Evolutionary conservation across 2,329 filamentous ascomycete genomes (phyloP).

Genomic region (Alternaria panax): DNA sequence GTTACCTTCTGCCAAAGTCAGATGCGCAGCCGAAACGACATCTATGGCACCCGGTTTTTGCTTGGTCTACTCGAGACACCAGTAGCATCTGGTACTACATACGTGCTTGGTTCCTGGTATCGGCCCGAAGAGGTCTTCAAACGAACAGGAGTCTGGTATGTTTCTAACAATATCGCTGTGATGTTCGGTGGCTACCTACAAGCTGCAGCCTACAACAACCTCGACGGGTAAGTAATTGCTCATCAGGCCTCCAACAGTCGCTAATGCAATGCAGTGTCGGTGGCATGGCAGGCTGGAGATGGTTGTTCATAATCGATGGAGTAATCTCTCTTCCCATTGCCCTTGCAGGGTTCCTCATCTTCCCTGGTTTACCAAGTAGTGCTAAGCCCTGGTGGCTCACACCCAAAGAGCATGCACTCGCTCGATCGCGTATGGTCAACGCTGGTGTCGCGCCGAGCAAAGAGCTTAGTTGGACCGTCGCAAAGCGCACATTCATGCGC

Average conservation of each 20-base stretch:
- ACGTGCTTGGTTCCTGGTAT: constrained; percentile 53
- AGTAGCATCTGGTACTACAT: constrained; percentile 48
- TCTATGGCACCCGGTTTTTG: constrained; percentile 52
- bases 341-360: constrained; percentile 62
- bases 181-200: constrained; percentile 67
- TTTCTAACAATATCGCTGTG: constrained; percentile 60
- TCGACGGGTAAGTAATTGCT: constrained; percentile 52
- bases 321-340: constrained; percentile 65
- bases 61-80: constrained; percentile 48
- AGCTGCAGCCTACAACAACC: constrained; percentile 61
- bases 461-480: constrained; percentile 54
- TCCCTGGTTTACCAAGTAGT: constrained; percentile 60
- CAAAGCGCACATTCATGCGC: constrained; percentile 56
- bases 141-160: constrained; percentile 63
- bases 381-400: constrained; percentile 60
- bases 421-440: constrained; percentile 38
- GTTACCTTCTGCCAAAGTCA: constrained; percentile 51
- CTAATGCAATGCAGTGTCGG: constrained; percentile 30
- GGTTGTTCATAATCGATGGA: constrained; percentile 66
- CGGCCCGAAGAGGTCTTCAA: constrained; percentile 59
- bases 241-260: neutral
- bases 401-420: constrained; percentile 42
- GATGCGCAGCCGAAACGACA: constrained; percentile 48
- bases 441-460: constrained; percentile 49
- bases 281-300: constrained; percentile 60